A percentile compares a stretch with the other conserved stretches of the same genome.
phyloP scores from a whole-genome alignment of 305 asterid genomes.

The Fraxinus ornus region DNA sequence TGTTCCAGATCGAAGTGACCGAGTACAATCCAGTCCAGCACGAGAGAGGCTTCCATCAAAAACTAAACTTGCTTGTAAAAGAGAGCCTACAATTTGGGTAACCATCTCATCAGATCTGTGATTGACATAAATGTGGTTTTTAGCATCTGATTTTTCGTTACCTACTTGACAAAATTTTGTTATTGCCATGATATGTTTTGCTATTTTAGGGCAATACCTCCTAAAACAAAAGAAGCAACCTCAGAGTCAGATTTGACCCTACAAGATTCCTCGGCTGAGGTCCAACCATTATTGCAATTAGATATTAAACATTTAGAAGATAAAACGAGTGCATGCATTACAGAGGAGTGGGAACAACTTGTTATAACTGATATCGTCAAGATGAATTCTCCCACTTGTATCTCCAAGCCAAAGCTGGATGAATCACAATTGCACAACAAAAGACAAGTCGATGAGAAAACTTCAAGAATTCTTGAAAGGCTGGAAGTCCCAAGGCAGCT shows the following conservation, averaged over 20 bases:
- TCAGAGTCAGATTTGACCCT: constrained; percentile 31
- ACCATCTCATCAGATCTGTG: constrained; percentile 23
- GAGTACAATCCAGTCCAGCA: constrained; percentile 78
- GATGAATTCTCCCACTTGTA: constrained; percentile 43
- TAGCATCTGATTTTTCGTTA: constrained; percentile 7
- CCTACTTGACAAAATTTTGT: neutral
- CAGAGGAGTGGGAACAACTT: constrained; percentile 81
- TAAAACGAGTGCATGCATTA: constrained; percentile 31
- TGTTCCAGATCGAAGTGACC: constrained; percentile 67
- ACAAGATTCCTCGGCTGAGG: constrained; percentile 34
- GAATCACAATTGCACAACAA: constrained; percentile 49
- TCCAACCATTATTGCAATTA: constrained; percentile 26
- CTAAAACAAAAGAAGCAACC: constrained; percentile 39
- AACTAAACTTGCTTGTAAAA: constrained; percentile 78
- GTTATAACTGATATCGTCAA: constrained; percentile 57
- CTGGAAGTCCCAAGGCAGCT: constrained; percentile 74
- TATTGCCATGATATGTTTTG: neutral
- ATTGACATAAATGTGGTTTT: neutral
- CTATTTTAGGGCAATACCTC: constrained; percentile 58
- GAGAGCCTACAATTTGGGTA: constrained; percentile 92
- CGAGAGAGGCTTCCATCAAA: constrained; percentile 86
- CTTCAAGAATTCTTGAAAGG: constrained; percentile 86
- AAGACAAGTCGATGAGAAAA: constrained; percentile 68
- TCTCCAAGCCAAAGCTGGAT: constrained; percentile 42
- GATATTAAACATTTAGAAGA: constrained; percentile 34